Conservation (phyloP, 1,284 basidiomycete genomes). For the Cystobasidium sp. region DNA sequence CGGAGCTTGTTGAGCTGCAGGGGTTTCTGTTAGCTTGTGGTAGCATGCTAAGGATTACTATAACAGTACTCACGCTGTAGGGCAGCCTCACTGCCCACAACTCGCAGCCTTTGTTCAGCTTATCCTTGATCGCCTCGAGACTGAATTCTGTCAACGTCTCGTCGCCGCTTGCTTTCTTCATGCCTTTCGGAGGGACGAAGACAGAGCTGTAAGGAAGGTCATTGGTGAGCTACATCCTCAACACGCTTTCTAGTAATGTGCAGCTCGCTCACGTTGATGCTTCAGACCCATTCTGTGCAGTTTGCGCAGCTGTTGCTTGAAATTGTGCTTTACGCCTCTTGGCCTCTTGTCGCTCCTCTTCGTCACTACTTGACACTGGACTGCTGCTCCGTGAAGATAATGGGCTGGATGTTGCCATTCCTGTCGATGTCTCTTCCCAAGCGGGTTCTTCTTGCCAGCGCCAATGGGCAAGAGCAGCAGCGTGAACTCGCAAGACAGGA, state of each 20-base stretch:
- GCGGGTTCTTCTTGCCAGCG: too few species aligned
- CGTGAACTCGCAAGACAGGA: too few species aligned
- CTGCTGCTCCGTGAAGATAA: conserved; percentile 19
- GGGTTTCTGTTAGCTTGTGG: background rate
- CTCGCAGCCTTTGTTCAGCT: conserved; percentile 37
- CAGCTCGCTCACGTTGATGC: conserved; percentile 18
- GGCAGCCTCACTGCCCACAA: conserved; percentile 40
- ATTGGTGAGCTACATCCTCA: background rate
- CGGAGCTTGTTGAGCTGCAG: conserved; percentile 41
- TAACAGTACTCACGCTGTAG: conserved; percentile 10
- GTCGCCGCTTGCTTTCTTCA: conserved; percentile 36
- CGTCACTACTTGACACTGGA: conserved; percentile 22
- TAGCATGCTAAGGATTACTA: background rate
- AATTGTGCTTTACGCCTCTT: conserved; percentile 35
- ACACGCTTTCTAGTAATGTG: too few species aligned
- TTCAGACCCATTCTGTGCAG: background rate
- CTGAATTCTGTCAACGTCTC: conserved; percentile 34
- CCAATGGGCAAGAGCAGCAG: too few species aligned
- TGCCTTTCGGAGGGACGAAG: conserved; percentile 35
- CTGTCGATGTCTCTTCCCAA: background rate
- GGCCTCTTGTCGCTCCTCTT: conserved; percentile 29
- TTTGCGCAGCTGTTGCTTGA: conserved; percentile 20
- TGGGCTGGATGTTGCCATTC: conserved; percentile 5
- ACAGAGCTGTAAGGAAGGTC: background rate
- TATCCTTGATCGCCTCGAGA: conserved; percentile 31